phyloP scores from a whole-genome alignment of 2,329 filamentous ascomycete species.

The Alternaria solani region DNA sequence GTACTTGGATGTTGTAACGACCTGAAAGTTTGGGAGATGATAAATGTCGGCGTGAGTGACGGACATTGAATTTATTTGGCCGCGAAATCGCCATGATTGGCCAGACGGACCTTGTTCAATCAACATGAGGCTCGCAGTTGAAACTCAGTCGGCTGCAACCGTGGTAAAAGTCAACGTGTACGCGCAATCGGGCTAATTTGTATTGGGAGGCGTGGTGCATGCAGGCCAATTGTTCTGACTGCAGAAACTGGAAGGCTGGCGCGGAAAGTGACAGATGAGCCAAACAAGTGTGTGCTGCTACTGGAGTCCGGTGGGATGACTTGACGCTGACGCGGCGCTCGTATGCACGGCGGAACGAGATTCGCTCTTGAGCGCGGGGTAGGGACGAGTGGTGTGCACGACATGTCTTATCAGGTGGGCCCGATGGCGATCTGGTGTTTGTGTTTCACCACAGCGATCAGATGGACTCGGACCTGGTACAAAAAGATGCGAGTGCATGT shows the following conservation, averaged over 20 bases:
- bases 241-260: neutral
- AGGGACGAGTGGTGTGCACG: slow-evolving; percentile 9
- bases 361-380: slow-evolving; percentile 10
- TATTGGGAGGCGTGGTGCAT: slow-evolving; percentile 4
- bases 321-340: slow-evolving; percentile 14
- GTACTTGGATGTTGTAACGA: neutral
- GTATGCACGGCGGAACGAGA: slow-evolving; percentile 1
- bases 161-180: neutral
- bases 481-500: neutral
- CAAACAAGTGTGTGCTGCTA: neutral
- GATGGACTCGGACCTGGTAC: neutral
- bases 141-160: neutral
- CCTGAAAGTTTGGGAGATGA: neutral
- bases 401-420: slow-evolving; percentile 4
- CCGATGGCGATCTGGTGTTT: slow-evolving; percentile 8
- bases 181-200: neutral
- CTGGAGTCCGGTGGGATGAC: neutral
- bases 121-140: neutral
- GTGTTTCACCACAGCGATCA: slow-evolving; percentile 16
- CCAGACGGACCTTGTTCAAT: neutral
- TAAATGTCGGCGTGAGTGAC: neutral
- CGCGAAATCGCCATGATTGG: neutral
- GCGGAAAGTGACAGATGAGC: slow-evolving; percentile 4
- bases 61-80: neutral
- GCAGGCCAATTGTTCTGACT: neutral